Percentiles rank a stretch among this genome's conserved stretches.
These are phyloP conservation scores for Lonicera japonica DNA, from an alignment of 129 eudicot species.

Conservation along the genomic window DNA sequence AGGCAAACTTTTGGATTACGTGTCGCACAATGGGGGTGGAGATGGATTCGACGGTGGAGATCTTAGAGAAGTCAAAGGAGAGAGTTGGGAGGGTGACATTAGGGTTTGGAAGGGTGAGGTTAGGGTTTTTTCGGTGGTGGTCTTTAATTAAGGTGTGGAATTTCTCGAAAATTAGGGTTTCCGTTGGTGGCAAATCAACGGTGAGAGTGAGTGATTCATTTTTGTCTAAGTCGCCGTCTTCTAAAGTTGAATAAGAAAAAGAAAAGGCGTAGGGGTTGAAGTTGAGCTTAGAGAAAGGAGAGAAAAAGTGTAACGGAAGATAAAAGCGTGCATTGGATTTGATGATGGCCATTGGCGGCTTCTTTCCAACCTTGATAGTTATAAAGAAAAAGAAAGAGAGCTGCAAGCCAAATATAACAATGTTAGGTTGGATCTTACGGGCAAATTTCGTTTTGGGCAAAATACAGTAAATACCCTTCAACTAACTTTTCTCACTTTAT, in stretches of 20 bases:
- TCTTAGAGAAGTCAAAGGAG: slow-evolving; percentile 43
- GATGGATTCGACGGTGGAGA: slow-evolving; percentile 27
- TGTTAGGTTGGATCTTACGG: too few species aligned
- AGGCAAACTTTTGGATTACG: slow-evolving; percentile 51
- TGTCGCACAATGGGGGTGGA: slow-evolving; percentile 34
- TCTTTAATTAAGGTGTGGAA: slow-evolving; percentile 50
- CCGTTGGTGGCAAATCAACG: slow-evolving; percentile 26
- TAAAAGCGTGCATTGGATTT: slow-evolving; percentile 18
- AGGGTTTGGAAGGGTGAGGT: slow-evolving; percentile 28
- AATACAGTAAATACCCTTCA: too few species aligned
- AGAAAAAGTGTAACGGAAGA: slow-evolving; percentile 14
- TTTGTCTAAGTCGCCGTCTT: slow-evolving; percentile 2
- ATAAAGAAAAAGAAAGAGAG: neutral
- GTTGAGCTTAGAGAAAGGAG: slow-evolving; percentile 16
- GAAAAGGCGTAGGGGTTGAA: slow-evolving; percentile 21
- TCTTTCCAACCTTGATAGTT: neutral
- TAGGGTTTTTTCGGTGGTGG: slow-evolving; percentile 77
- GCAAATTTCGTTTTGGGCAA: too few species aligned
- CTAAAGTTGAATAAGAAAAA: slow-evolving; percentile 7
- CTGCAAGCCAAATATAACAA: too few species aligned
- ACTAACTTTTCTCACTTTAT: too few species aligned
- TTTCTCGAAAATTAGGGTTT: slow-evolving; percentile 42
- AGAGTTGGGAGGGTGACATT: slow-evolving; percentile 55
- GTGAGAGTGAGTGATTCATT: neutral
- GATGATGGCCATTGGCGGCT: slow-evolving; percentile 48